These are phyloP conservation scores for Coemansia sp. DNA, from an alignment of 192 early-diverging fungal species.

Conservation along the genomic window DNA sequence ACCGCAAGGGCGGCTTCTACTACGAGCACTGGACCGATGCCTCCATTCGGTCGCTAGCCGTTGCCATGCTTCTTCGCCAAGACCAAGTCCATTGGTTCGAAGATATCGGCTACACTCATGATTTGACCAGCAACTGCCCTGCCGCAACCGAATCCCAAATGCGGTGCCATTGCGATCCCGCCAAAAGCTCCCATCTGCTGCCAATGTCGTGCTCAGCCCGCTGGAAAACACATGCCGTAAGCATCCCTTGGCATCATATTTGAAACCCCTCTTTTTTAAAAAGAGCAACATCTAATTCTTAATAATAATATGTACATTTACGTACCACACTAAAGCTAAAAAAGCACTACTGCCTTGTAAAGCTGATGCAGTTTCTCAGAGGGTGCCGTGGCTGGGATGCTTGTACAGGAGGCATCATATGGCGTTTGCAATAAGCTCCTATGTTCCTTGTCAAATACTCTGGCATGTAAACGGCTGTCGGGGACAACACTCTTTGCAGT, in stretches of 20 bases:
- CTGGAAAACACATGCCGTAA: constrained; percentile 11
- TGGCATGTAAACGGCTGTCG: background rate
- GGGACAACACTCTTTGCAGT: background rate
- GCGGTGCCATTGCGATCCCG: constrained; percentile 36
- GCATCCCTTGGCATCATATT: background rate
- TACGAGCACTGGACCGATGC: constrained; percentile 57
- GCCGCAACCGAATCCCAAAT: constrained; percentile 26
- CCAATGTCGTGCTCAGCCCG: constrained; percentile 34
- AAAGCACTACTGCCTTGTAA: background rate
- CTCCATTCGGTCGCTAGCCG: constrained; percentile 64
- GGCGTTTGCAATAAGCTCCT: background rate
- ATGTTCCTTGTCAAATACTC: background rate
- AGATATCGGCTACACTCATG: constrained; percentile 66
- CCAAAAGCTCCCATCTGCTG: constrained; percentile 31
- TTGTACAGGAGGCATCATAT: background rate
- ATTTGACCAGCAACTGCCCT: constrained; percentile 64
- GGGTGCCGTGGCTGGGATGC: background rate
- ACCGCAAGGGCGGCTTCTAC: constrained; percentile 53
- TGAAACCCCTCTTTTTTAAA: background rate
- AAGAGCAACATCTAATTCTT: background rate
- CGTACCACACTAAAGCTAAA: background rate
- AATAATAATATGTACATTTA: background rate
- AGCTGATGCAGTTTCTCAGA: background rate
- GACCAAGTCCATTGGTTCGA: constrained; percentile 63
- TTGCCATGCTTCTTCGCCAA: constrained; percentile 56